A percentile compares a stretch with the other conserved stretches of the same genome.
phyloP scores from a whole-genome alignment of 108 stramenopile species.

The Nitzschia sp. region DNA sequence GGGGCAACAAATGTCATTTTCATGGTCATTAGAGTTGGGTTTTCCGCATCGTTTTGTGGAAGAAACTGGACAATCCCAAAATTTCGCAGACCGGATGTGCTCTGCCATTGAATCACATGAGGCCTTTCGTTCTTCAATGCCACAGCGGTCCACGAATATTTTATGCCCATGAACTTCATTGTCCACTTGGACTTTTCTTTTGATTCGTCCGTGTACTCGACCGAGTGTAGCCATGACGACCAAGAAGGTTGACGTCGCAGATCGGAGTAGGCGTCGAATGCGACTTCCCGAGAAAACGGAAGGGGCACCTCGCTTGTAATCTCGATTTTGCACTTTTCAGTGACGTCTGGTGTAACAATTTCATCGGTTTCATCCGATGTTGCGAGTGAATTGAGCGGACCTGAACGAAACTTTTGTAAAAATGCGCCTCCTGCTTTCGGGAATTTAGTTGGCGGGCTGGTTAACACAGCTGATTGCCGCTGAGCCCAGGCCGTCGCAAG shows the following conservation, averaged over 20 bases:
- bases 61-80: constrained; percentile 56
- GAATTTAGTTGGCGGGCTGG: too few species aligned
- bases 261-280: constrained; percentile 83
- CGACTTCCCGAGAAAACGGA: constrained; percentile 67
- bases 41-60: not conserved
- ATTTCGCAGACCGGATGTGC: constrained; percentile 72
- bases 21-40: constrained; percentile 60
- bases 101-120: constrained; percentile 69
- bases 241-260: constrained; percentile 74
- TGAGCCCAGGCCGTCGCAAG: too few species aligned
- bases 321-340: not conserved
- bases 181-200: constrained; percentile 64
- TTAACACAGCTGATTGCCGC: too few species aligned
- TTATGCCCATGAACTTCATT: constrained; percentile 57
- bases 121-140: constrained; percentile 55
- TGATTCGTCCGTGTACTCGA: constrained; percentile 50
- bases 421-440: too few species aligned
- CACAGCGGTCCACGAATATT: constrained; percentile 69
- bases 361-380: not conserved
- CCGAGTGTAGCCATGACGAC: constrained; percentile 72
- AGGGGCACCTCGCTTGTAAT: not conserved
- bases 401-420: too few species aligned
- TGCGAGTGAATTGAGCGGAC: too few species aligned
- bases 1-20: constrained; percentile 66
- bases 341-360: not conserved